Evolutionary conservation across 768 basidiomycete species (phyloP).

Genomic region (Mycena maculata): DNA sequence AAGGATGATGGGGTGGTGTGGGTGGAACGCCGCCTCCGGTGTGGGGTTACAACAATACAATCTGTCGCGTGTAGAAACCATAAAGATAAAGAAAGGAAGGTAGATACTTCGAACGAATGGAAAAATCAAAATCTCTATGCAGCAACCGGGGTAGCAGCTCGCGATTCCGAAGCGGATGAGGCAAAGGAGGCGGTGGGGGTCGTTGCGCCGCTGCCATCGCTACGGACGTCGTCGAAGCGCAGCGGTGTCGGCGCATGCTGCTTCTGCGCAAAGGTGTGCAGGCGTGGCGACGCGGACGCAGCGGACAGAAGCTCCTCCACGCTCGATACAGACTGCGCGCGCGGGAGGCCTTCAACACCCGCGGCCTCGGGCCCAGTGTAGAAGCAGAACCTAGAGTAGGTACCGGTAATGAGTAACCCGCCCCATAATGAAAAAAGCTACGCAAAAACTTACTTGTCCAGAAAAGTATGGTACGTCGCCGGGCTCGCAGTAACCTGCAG

Average conservation of each 20-base stretch:
- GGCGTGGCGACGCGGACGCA: slow-evolving; percentile 42
- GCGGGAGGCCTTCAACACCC: slow-evolving; percentile 38
- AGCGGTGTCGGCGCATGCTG: slow-evolving; percentile 10
- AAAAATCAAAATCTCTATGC: slow-evolving; percentile 1
- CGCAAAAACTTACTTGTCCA: slow-evolving; percentile 65
- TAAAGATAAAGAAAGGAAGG: slow-evolving; percentile 22
- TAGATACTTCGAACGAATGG: neutral
- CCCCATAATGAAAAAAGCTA: slow-evolving; percentile 18
- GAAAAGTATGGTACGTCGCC: slow-evolving; percentile 66
- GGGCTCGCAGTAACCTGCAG: slow-evolving; percentile 38
- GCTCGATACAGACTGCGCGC: slow-evolving; percentile 64
- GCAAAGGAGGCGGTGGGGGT: slow-evolving; percentile 25
- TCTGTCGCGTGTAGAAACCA: slow-evolving; percentile 28
- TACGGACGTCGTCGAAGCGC: slow-evolving; percentile 23
- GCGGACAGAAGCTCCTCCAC: slow-evolving; percentile 62
- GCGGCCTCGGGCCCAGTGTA: slow-evolving; percentile 69
- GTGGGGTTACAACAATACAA: slow-evolving; percentile 12
- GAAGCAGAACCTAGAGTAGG: slow-evolving; percentile 75
- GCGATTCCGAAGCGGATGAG: slow-evolving; percentile 1
- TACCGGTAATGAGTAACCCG: slow-evolving; percentile 8
- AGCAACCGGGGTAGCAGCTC: slow-evolving; percentile 22
- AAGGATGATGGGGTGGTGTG: neutral
- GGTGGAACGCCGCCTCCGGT: slow-evolving; percentile 8
- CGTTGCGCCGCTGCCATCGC: slow-evolving; percentile 25
- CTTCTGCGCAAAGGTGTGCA: slow-evolving; percentile 38